Evolutionary conservation across 2,329 filamentous ascomycete genomes (phyloP).

Genomic region (Trichoderma atroviride): DNA sequence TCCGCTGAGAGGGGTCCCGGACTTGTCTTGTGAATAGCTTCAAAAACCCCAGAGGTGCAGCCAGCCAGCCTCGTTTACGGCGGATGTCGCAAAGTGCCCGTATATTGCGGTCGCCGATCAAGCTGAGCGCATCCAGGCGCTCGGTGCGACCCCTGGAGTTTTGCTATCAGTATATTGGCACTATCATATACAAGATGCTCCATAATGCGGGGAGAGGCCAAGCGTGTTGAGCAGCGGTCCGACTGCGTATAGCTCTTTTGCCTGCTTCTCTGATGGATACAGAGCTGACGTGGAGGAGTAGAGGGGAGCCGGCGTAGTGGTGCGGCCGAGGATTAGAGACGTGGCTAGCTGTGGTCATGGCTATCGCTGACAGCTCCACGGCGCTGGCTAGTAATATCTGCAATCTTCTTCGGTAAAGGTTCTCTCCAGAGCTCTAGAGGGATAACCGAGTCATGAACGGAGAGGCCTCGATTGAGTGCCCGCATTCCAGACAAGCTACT

Average conservation of each 20-base stretch:
- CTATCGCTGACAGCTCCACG: conserved; percentile 18
- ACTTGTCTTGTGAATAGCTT: neutral
- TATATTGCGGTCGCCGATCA: neutral
- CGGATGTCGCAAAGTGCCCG: neutral
- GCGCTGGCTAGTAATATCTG: neutral
- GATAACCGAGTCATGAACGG: conserved; percentile 6
- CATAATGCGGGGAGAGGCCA: neutral
- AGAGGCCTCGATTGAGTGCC: conserved; percentile 14
- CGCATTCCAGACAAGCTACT: conserved; percentile 22
- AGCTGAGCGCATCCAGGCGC: conserved; percentile 19
- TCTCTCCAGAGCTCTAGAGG: neutral
- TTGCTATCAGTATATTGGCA: neutral
- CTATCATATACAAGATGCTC: neutral
- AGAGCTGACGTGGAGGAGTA: neutral
- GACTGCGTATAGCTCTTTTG: neutral
- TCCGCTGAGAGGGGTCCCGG: neutral
- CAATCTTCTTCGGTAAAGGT: neutral
- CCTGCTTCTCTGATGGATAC: neutral
- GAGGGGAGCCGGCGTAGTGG: conserved; percentile 3
- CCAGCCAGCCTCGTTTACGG: neutral
- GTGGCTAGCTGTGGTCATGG: neutral
- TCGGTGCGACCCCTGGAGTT: neutral
- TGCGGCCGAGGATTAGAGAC: conserved; percentile 10
- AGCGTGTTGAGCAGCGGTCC: neutral
- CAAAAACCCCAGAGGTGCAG: neutral